Conservation (phyloP, 2,329 filamentous ascomycete species). For the Westerdykella sp. region DNA sequence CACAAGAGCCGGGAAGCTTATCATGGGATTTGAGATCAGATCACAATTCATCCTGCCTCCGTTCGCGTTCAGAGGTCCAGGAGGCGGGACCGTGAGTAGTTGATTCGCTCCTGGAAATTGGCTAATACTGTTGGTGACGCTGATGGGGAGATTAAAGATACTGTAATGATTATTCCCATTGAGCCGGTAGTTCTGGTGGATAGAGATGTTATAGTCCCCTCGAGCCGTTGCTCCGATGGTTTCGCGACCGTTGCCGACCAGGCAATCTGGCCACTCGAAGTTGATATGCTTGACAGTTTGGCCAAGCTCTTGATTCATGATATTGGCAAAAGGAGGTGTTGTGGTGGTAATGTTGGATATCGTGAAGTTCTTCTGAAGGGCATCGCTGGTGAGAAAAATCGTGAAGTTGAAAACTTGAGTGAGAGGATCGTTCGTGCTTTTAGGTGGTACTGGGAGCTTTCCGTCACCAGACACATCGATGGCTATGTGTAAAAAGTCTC, state of each 20-base stretch:
- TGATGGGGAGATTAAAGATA: conserved; percentile 64
- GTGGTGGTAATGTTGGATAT: conserved; percentile 55
- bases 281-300: conserved; percentile 70
- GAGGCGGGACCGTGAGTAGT: conserved; percentile 26
- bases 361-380: conserved; percentile 60
- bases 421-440: conserved; percentile 45
- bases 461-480: conserved; percentile 63
- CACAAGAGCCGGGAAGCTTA: conserved; percentile 18
- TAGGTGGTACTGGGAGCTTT: conserved; percentile 54
- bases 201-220: conserved; percentile 64
- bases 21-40: conserved; percentile 23
- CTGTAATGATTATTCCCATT: conserved; percentile 61
- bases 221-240: conserved; percentile 43
- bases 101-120: conserved; percentile 30
- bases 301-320: conserved; percentile 57
- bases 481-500: conserved; percentile 54
- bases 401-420: conserved; percentile 59
- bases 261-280: conserved; percentile 65
- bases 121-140: conserved; percentile 58
- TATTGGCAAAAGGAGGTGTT: conserved; percentile 52
- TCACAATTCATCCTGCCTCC: conserved; percentile 30
- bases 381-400: conserved; percentile 60
- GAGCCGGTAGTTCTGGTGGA: conserved; percentile 63
- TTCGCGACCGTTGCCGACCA: conserved; percentile 54
- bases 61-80: conserved; percentile 29